Evolutionary conservation across 2,329 filamentous ascomycete species (phyloP), one percentile per base, ranked within the genome.

Genomic region (Monosporascus sp.): DNA sequence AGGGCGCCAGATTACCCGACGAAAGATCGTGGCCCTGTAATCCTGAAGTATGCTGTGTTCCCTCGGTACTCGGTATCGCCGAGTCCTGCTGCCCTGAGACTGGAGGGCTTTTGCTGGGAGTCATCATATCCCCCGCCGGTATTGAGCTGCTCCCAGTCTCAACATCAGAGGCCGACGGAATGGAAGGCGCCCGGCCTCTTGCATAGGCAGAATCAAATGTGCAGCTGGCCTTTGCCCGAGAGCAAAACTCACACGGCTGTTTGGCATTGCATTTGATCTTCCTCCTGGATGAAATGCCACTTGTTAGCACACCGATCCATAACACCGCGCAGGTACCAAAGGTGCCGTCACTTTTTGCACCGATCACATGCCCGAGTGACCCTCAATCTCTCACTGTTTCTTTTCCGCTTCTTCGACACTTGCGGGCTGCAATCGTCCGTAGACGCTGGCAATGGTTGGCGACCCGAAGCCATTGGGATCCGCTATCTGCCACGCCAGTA

Each of bases 191-290:
- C 56, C 75, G 66, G 5, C 76, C 76, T 56, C 78, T 67, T 19
- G 72, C 75, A 58, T 82, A 81, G 0, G 71, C 69, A 20, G 78
- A 76, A 24, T 74, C 73, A 58, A 77, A 82, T 19, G 76, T 75
- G 64, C 79, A 82, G 16, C 57, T 56, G 7, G 61, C 57, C 26
- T 61, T 64, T 19, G 65, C 62, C 36, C 58, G 55, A 37, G 58
- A 59, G 55, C 73, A 76, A 1, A 70, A 60, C 11, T 60, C 56
- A 52, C 74, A 76, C 3, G 73, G 74, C 34, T 69, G 62, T 20
- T 66, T 69, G 5, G 73, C 73, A 37, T 64, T 69, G 56, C 73
- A 76, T 49, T 69, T 66, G 48, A 70, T 68, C 60, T 76, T 74
- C 49, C 70, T 68, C 48, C 67, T 70, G 47, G 11, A 26, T 43